Evolutionary conservation across 768 basidiomycete genomes (phyloP).

Genomic region (Leccinum aurantiacum): DNA sequence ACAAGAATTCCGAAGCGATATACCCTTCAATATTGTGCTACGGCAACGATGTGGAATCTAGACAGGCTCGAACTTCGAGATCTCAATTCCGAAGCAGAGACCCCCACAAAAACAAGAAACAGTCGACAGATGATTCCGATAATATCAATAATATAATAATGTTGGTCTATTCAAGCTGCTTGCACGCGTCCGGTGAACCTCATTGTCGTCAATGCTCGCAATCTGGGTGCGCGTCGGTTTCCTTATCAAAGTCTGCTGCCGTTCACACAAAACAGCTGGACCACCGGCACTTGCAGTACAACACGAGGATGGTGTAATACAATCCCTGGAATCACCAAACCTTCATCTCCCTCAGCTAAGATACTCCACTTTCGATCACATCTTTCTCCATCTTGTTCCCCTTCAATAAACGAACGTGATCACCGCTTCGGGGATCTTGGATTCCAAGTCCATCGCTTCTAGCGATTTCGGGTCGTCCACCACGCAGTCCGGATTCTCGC

Average conservation of each 20-base stretch:
- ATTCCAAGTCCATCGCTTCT: constrained; percentile 71
- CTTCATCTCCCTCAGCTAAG: constrained; percentile 45
- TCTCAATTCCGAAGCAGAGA: neutral
- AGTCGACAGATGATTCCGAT: no score
- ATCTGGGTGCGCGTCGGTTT: neutral
- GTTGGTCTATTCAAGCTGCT: no score
- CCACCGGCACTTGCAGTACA: neutral
- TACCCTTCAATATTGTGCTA: neutral
- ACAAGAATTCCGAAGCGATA: neutral
- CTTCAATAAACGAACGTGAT: constrained; percentile 70
- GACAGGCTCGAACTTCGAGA: neutral
- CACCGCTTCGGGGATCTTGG: constrained; percentile 70
- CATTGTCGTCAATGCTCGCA: no score
- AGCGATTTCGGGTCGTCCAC: constrained; percentile 61
- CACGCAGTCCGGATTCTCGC: constrained; percentile 43
- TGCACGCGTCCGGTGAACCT: no score
- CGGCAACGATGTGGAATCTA: neutral
- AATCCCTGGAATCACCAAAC: constrained; percentile 2
- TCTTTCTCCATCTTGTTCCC: constrained; percentile 46
- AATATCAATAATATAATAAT: no score
- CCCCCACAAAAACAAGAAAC: neutral
- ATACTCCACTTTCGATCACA: constrained; percentile 45
- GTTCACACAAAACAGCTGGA: neutral
- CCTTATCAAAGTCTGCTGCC: neutral
- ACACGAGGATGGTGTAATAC: neutral